Base-by-base conservation (phyloP, 2,329 filamentous ascomycete species). In the Akanthomyces lecanii region DNA sequence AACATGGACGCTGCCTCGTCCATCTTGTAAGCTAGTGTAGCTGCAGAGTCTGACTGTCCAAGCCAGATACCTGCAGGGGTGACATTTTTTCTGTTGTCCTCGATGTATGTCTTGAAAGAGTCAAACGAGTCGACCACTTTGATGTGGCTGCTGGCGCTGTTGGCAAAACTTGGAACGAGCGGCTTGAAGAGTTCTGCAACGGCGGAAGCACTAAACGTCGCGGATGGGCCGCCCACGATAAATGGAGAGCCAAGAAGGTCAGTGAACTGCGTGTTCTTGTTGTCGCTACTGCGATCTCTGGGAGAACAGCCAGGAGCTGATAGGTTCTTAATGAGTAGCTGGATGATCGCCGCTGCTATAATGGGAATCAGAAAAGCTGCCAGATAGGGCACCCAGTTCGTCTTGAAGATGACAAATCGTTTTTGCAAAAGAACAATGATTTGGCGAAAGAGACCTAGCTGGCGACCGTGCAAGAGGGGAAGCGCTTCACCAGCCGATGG, bases 41-140 rank as follows among this genome's bases (percentile, higher is more conserved):
- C 85, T 1, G 78, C 72, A 0, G 81, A 81, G 44, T 73, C 78
- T 25, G 77, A 77, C 55, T 87, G 82, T 12, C 85, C 87, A 5
- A 93, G 76, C 78, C 89, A 96, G 72, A 92, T 84, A 1, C 89
- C 91, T n/a, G 89, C 91, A 0, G 91, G 91, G 0, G 83, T 88
- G 45, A 92, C 81, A 61, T 87, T 86, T 56, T 78, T 81, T 72
- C 88, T 91, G 55, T 86, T 82, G 8, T 79, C 74, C 11, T 79
- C 69, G 48, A 96, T 82, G 66, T 85, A 89, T 40, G 79, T 71
- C 64, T 88, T 85, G 75, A 95, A 92, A 3, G 88, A 83, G 25
- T 81, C 75, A 2, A 90, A 75, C 0, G 82, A 87, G 66, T 89
- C 64, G 14, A 67, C 61, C 64, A 50, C 30, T 67, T 65, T 38